These are phyloP conservation scores for Fusarium sp. DNA, from an alignment of 2,329 filamentous ascomycete species.

Conservation along the genomic window DNA sequence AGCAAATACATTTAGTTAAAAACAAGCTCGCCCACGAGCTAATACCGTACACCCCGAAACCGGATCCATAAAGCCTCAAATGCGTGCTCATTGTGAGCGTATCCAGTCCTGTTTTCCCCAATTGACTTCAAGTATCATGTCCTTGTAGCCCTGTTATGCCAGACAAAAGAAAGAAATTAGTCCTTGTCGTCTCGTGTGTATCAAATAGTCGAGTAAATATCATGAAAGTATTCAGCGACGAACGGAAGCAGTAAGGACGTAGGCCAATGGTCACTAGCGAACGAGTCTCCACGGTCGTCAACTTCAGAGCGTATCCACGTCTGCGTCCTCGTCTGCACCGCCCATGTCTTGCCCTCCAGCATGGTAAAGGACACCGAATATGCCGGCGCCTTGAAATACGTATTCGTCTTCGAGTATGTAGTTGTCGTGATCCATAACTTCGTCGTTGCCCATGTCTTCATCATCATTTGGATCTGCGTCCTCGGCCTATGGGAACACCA, in stretches of 20 bases:
- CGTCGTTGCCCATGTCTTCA: not conserved
- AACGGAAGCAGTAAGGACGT: not conserved
- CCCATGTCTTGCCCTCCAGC: not conserved
- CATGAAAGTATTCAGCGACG: not conserved
- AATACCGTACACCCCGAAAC: not conserved
- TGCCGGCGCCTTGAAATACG: too few species aligned
- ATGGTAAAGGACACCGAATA: too few species aligned
- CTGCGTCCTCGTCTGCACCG: not conserved
- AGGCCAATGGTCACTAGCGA: not conserved
- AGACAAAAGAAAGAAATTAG: constrained; percentile 7
- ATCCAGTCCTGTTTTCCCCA: constrained; percentile 19
- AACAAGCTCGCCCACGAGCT: not conserved
- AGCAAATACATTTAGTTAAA: not conserved
- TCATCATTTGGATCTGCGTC: not conserved
- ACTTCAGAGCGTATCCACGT: not conserved
- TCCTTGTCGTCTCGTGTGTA: constrained; percentile 1
- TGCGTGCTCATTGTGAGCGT: not conserved
- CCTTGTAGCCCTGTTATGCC: not conserved
- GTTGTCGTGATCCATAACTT: not conserved
- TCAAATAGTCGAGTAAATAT: not conserved
- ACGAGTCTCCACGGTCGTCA: not conserved
- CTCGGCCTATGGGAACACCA: constrained; percentile 14
- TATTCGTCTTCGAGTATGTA: too few species aligned
- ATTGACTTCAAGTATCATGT: constrained; percentile 15
- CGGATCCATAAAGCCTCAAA: not conserved